A percentile compares a stretch with the other conserved stretches of the same genome.
These are phyloP conservation scores for Asterionellopsis glacialis DNA, from an alignment of 108 stramenopile genomes.

Conservation along the genomic window DNA sequence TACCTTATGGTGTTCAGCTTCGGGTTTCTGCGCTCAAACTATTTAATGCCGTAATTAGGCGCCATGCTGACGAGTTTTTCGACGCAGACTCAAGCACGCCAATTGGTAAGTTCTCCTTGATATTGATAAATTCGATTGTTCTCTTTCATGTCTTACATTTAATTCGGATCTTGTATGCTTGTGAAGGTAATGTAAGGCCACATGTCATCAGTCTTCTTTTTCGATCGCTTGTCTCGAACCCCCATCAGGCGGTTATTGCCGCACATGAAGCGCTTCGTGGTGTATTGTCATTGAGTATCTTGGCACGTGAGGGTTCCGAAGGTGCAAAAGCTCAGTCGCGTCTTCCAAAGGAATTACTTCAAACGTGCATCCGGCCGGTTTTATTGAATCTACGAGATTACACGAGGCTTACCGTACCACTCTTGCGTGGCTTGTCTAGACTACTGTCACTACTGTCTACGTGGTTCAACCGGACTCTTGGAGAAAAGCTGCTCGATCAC, in stretches of 20 bases:
- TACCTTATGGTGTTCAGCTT: constrained; percentile 67
- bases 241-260: constrained; percentile 43
- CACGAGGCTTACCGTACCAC: constrained; percentile 58
- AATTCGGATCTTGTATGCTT: neutral
- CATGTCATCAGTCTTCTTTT: constrained; percentile 81
- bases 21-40: constrained; percentile 66
- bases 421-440: constrained; percentile 64
- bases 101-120: constrained; percentile 36
- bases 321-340: constrained; percentile 40
- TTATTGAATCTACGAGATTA: constrained; percentile 76
- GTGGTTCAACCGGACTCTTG: constrained; percentile 83
- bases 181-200: constrained; percentile 69
- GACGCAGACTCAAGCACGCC: constrained; percentile 59
- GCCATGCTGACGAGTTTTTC: constrained; percentile 62
- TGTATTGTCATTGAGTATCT: constrained; percentile 50
- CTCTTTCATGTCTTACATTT: neutral
- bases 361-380: constrained; percentile 81
- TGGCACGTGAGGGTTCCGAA: constrained; percentile 18
- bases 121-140: neutral
- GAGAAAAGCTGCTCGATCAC: constrained; percentile 83
- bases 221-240: constrained; percentile 70
- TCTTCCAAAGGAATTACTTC: constrained; percentile 77
- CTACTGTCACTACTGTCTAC: constrained; percentile 68
- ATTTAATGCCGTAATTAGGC: constrained; percentile 57
- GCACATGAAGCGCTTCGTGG: constrained; percentile 66